Base-by-base conservation (phyloP, 441 rosid species). In the Isatis lusitanica region DNA sequence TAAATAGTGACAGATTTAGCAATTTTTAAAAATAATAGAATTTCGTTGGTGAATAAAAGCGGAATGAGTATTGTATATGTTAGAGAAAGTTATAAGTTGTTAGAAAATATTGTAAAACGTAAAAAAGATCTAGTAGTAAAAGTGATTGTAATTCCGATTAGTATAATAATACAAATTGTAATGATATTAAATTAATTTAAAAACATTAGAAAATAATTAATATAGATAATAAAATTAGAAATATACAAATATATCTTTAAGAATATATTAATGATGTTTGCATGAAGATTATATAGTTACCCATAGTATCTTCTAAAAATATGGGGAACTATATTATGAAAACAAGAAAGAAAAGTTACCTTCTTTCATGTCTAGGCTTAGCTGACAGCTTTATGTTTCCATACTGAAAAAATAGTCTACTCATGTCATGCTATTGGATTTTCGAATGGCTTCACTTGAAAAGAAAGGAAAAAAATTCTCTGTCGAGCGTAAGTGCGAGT, bases 301-400 rank as follows among this genome's bases (percentile, higher is more conserved):
- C 2, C 26, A 24, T 15, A 46, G 6, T 15, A 44, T 38, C 17
- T 44, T 15, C 9, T 6, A 15, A 44, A n/a, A 15, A 44, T 31
- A 56, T 56, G 24, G 39, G 60, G 21, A 11, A 55, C 12, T 55
- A 53, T 42, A 42, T 40, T 44, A 40, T 55, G 72, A 55, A 68
- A 52, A 55, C 63, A 52, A 67, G 59, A 67, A 52, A 52, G 71
- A 30, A 35, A 7, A 8, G 38, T 53, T 17, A 7, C 16, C 38
- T 33, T 64, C 69, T 64, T 67, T 52, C 71, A 67, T 67, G 72
- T 52, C 72, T 28, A n/a, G 18, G 57, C 56, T 17, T 64, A 64
- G 56, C 63, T 68, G 73, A 56, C 73, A 68, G 43, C 73, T 68
- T 43, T 68, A 43, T 68, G 64, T 67, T 51, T 55, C 52, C 50